Conservation (phyloP, 2,329 filamentous ascomycete species). For the Cylindrodendrum hubeiense region DNA sequence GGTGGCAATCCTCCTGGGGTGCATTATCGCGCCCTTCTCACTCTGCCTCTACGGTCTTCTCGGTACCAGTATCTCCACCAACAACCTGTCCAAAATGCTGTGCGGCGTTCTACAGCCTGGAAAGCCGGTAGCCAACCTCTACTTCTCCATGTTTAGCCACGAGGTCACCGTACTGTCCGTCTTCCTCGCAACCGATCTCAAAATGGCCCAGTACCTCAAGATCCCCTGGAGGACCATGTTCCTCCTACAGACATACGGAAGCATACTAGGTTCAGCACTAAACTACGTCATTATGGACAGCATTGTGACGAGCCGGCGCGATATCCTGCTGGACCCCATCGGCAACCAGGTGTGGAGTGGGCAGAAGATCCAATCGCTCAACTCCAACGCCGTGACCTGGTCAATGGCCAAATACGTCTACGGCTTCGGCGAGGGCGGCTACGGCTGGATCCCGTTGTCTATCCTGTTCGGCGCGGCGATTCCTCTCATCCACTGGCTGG, state of each 20-base stretch:
- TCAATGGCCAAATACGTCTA: slow-evolving; percentile 58
- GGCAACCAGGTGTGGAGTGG: slow-evolving; percentile 62
- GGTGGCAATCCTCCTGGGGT: slow-evolving; percentile 47
- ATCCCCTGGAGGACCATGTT: slow-evolving; percentile 56
- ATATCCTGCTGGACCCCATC: slow-evolving; percentile 55
- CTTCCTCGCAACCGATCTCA: slow-evolving; percentile 47
- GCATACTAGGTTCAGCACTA: slow-evolving; percentile 55
- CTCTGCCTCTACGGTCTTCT: slow-evolving; percentile 45
- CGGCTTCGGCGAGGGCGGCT: slow-evolving; percentile 27
- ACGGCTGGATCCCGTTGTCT: slow-evolving; percentile 37
- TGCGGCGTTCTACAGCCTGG: slow-evolving; percentile 60
- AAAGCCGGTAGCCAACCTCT: slow-evolving; percentile 56
- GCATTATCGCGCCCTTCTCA: slow-evolving; percentile 52
- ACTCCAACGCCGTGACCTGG: slow-evolving; percentile 50
- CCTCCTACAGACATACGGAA: slow-evolving; percentile 55
- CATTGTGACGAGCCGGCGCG: slow-evolving; percentile 57
- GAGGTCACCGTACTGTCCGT: slow-evolving; percentile 50
- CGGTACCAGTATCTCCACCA: slow-evolving; percentile 35
- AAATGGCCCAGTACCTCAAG: slow-evolving; percentile 54
- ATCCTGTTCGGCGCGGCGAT: slow-evolving; percentile 57
- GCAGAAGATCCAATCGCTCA: slow-evolving; percentile 60
- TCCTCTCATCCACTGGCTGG: slow-evolving; percentile 51
- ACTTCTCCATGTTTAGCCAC: slow-evolving; percentile 53
- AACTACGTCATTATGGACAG: slow-evolving; percentile 61
- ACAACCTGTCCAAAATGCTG: slow-evolving; percentile 55